Conservation (phyloP, 176 grass and related monocot genomes). For the Eragrostis nindensis region DNA sequence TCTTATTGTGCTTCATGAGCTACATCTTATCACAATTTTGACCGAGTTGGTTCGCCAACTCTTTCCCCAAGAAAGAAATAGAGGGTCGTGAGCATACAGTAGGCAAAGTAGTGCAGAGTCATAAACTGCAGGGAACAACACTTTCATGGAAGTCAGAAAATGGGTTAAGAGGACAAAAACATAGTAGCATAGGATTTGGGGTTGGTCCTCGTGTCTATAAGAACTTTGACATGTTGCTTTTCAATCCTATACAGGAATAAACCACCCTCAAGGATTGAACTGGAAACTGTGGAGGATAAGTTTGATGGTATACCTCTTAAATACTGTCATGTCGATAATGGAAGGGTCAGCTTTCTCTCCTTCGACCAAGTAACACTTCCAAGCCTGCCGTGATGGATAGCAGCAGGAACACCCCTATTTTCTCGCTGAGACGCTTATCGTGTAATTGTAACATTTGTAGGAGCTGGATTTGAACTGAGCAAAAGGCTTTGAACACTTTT, state of each 20-base stretch:
- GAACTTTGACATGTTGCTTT: not conserved
- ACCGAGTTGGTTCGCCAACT: constrained; percentile 9
- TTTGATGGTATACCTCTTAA: constrained; percentile 52
- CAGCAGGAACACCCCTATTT: not conserved
- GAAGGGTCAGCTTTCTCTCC: constrained; percentile 61
- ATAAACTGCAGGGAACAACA: not conserved
- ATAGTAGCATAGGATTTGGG: not conserved
- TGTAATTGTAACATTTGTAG: not conserved
- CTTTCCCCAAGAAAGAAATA: constrained; percentile 12
- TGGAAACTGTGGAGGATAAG: constrained; percentile 52
- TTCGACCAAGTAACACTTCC: constrained; percentile 50
- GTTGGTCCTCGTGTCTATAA: not conserved
- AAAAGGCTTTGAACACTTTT: too few species aligned
- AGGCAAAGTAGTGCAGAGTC: not conserved
- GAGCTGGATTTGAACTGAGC: too few species aligned
- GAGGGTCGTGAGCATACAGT: not conserved
- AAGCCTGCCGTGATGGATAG: constrained; percentile 53
- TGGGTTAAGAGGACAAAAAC: not conserved
- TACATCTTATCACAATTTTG: not conserved
- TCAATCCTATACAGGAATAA: constrained; percentile 40
- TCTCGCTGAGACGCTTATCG: not conserved
- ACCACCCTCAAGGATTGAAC: constrained; percentile 51
- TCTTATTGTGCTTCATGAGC: not conserved
- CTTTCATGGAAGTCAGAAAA: not conserved
- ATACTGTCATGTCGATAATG: constrained; percentile 63